Percentiles rank a stretch among this genome's conserved stretches.
Conservation (phyloP, 164 flowering plant genomes). For the Annona cherimola region DNA sequence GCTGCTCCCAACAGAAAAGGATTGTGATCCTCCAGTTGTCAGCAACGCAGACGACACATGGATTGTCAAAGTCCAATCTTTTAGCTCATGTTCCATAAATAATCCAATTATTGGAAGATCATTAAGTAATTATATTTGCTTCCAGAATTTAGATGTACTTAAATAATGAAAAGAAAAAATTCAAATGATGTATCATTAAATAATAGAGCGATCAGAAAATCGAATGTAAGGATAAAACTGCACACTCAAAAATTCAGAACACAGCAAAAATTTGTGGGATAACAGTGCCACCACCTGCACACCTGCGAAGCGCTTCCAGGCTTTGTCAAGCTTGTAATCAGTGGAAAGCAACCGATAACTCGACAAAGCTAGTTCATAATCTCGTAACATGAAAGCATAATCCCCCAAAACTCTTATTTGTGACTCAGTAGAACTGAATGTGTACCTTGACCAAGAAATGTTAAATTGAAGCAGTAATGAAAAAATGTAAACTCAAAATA, state of each 20-base stretch:
- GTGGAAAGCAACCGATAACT: slow-evolving; percentile 90
- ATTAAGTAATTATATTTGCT: too few relatives aligned
- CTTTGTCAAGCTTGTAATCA: slow-evolving; percentile 93
- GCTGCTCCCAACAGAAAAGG: too few relatives aligned
- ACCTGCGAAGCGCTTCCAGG: slow-evolving; percentile 99
- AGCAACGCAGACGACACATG: too few relatives aligned
- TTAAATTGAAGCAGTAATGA: slow-evolving; percentile 3
- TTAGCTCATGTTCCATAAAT: too few relatives aligned
- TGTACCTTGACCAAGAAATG: slow-evolving; percentile 58
- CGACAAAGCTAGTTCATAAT: slow-evolving; percentile 96
- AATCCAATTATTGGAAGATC: too few relatives aligned
- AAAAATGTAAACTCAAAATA: neutral
- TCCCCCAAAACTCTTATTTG: slow-evolving; percentile 96
- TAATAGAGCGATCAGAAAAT: neutral
- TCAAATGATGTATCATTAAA: neutral
- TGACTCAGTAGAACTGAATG: slow-evolving; percentile 85
- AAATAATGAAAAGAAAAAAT: too few relatives aligned
- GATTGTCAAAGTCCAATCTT: too few relatives aligned
- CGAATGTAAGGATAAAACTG: neutral
- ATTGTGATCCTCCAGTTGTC: too few relatives aligned
- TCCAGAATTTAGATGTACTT: too few relatives aligned
- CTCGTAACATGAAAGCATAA: slow-evolving; percentile 94
- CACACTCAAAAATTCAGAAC: too few relatives aligned
- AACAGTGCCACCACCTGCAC: slow-evolving; percentile 57
- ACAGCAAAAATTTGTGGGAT: neutral